These are phyloP conservation scores for Melastoma malabathricum DNA, from an alignment of 345 rosid species.

Conservation along the genomic window DNA sequence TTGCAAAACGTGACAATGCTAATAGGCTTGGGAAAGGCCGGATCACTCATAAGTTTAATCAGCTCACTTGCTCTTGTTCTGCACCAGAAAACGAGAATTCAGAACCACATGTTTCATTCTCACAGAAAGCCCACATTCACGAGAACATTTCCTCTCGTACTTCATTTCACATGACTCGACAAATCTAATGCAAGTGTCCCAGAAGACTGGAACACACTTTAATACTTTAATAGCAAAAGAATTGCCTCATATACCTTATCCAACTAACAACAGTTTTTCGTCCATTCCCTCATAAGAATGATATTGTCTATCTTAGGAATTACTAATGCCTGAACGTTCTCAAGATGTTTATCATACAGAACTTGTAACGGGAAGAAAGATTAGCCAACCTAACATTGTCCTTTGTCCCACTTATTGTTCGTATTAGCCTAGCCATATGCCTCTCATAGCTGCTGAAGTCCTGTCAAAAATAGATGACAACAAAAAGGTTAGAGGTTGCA, in stretches of 20 bases:
- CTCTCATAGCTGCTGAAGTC: conserved; percentile 51
- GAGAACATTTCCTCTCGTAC: no score
- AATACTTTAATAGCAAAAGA: no score
- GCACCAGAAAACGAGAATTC: conserved; percentile 17
- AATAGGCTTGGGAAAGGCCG: conserved; percentile 64
- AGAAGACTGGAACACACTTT: no score
- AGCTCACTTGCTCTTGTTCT: conserved; percentile 64
- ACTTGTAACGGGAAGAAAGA: conserved; percentile 3
- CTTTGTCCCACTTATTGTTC: conserved; percentile 50
- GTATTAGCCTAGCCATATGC: conserved; percentile 43
- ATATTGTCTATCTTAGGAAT: neutral
- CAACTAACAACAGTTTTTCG: no score
- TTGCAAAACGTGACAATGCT: conserved; percentile 56
- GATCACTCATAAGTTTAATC: conserved; percentile 47
- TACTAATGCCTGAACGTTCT: neutral
- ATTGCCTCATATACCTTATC: no score
- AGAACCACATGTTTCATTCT: neutral
- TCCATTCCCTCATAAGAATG: no score
- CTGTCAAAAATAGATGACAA: conserved; percentile 12
- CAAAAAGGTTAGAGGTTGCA: no score
- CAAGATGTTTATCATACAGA: neutral
- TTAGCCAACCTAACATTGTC: conserved; percentile 60
- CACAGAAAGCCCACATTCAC: no score
- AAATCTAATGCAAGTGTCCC: no score
- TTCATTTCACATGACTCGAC: no score